Evolutionary conservation across 2,329 filamentous ascomycete species (phyloP).

Genomic region (Ceratocystiopsis sp.): DNA sequence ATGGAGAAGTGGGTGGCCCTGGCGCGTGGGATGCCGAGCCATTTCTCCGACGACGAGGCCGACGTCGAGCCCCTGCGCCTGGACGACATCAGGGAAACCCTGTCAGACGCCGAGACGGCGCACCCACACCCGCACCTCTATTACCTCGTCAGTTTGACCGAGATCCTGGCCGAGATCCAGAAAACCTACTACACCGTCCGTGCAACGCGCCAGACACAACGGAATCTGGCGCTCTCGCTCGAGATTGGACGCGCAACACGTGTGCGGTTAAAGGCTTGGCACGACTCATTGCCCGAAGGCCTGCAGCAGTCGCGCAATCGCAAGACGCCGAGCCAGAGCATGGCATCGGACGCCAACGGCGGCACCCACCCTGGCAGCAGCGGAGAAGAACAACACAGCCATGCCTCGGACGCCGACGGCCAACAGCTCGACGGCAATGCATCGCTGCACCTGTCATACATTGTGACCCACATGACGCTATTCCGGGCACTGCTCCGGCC

Average conservation of each 20-base stretch:
- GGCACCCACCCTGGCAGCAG: not conserved
- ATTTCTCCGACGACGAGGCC: slow-evolving; percentile 10
- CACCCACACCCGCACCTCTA: slow-evolving; percentile 14
- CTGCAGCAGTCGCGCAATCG: slow-evolving; percentile 1
- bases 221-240: slow-evolving; percentile 15
- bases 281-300: slow-evolving; percentile 13
- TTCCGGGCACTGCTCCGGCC: slow-evolving; percentile 17
- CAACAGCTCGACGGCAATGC: slow-evolving; percentile 14
- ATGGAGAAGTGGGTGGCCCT: slow-evolving; percentile 20
- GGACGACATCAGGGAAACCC: slow-evolving; percentile 12
- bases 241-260: slow-evolving; percentile 14
- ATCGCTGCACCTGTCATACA: slow-evolving; percentile 16
- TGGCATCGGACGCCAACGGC: not conserved
- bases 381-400: not conserved
- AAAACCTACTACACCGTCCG: slow-evolving; percentile 15
- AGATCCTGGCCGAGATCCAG: slow-evolving; percentile 17
- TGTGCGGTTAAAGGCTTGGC: slow-evolving; percentile 15
- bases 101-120: slow-evolving; percentile 6
- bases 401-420: not conserved
- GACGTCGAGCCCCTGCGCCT: slow-evolving; percentile 14
- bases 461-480: slow-evolving; percentile 18
- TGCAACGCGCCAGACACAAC: slow-evolving; percentile 13
- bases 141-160: slow-evolving; percentile 14
- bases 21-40: slow-evolving; percentile 17
- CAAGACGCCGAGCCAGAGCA: not conserved